These are phyloP conservation scores for Drechslerella stenobrocha DNA, from an alignment of 2,329 filamentous ascomycete species.

Conservation along the genomic window DNA sequence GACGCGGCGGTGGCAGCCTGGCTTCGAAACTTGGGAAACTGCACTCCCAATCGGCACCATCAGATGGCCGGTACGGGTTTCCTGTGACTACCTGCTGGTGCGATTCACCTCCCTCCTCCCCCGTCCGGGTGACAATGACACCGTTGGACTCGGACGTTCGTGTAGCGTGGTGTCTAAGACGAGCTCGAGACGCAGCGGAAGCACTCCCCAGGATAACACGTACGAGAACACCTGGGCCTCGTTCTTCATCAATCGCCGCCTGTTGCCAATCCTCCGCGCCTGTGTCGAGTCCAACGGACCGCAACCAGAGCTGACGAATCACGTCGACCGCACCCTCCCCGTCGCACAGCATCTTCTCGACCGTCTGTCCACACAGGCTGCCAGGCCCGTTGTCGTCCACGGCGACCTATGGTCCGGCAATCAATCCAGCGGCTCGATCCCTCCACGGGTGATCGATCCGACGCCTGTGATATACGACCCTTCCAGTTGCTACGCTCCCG, in stretches of 20 bases:
- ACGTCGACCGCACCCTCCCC: slow-evolving; percentile 63
- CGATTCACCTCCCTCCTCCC: not conserved
- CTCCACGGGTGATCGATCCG: slow-evolving; percentile 14
- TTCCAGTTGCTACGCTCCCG: slow-evolving; percentile 78
- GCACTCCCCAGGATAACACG: slow-evolving; percentile 77
- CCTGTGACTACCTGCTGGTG: slow-evolving; percentile 74
- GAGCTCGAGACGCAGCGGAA: slow-evolving; percentile 61
- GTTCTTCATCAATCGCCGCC: slow-evolving; percentile 77
- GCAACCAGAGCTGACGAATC: slow-evolving; percentile 65
- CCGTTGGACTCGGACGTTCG: not conserved
- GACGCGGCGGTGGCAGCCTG: slow-evolving; percentile 61
- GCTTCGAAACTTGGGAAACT: slow-evolving; percentile 76
- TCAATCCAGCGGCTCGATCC: slow-evolving; percentile 35
- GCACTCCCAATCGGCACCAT: slow-evolving; percentile 74
- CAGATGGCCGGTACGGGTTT: slow-evolving; percentile 75
- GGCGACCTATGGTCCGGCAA: slow-evolving; percentile 87
- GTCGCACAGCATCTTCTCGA: slow-evolving; percentile 33
- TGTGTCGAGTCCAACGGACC: slow-evolving; percentile 62
- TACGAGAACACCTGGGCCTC: slow-evolving; percentile 76
- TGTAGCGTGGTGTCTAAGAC: not conserved
- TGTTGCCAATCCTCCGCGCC: slow-evolving; percentile 65
- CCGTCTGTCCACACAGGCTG: slow-evolving; percentile 19
- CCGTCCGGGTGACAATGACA: too few species aligned
- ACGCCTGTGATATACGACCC: slow-evolving; percentile 70
- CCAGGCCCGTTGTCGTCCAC: slow-evolving; percentile 69